Evolutionary conservation across 352 stramenopile genomes (phyloP).

Genomic region (Pythium biforme): DNA sequence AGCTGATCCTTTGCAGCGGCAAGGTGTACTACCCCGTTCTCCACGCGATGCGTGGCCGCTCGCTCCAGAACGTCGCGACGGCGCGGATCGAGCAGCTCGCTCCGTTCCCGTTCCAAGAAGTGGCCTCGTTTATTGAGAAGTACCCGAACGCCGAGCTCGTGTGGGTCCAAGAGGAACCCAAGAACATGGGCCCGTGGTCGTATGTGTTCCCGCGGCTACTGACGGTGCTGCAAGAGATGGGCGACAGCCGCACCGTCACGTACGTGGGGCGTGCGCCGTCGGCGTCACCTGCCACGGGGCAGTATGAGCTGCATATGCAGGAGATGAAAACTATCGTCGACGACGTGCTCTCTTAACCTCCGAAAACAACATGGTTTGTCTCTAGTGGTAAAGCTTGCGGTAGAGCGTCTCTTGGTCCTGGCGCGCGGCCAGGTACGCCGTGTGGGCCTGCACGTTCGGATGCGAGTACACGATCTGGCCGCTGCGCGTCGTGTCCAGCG

Average conservation of each 20-base stretch:
- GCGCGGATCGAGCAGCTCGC: slow-evolving; percentile 86
- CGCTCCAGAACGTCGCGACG: slow-evolving; percentile 62
- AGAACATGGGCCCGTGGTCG: slow-evolving; percentile 98
- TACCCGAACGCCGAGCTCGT: slow-evolving; percentile 97
- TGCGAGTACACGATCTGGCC: slow-evolving; percentile 33
- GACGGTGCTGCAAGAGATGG: slow-evolving; percentile 90
- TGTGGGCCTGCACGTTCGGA: slow-evolving; percentile 50
- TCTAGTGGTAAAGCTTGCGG: slow-evolving; percentile 53
- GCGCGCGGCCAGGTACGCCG: slow-evolving; percentile 57
- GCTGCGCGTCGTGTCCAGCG: slow-evolving; percentile 23
- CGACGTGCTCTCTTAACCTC: slow-evolving; percentile 54
- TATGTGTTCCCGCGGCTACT: slow-evolving; percentile 92
- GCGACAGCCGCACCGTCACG: slow-evolving; percentile 47
- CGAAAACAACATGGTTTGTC: not conserved
- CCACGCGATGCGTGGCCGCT: slow-evolving; percentile 55
- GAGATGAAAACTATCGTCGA: slow-evolving; percentile 95
- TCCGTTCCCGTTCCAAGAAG: slow-evolving; percentile 97
- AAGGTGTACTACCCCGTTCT: slow-evolving; percentile 85
- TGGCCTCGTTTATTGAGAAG: slow-evolving; percentile 85
- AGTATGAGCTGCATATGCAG: slow-evolving; percentile 92
- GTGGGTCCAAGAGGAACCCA: slow-evolving; percentile 98
- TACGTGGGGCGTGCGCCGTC: slow-evolving; percentile 96
- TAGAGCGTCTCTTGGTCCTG: slow-evolving; percentile 75
- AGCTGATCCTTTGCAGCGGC: slow-evolving; percentile 76
- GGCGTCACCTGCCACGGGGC: slow-evolving; percentile 95